Evolutionary conservation across 2,329 filamentous ascomycete species (phyloP), one percentile per base, ranked within the genome.

Genomic region (Capronia americana): DNA sequence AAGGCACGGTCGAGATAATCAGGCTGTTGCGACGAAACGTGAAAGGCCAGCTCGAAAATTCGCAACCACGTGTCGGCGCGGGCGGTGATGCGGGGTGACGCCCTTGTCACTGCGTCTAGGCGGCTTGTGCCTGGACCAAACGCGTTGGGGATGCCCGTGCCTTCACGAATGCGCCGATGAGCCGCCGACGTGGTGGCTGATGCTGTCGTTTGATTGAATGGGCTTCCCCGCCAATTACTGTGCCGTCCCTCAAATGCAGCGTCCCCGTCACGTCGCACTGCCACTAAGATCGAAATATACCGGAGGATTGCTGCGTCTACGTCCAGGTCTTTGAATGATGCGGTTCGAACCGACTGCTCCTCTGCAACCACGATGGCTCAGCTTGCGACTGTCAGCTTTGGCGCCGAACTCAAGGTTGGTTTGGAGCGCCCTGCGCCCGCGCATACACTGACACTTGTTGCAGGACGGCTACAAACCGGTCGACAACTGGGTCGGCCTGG

Each of bases 381-480:
- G 57, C 65, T 71, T 41, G 69, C 68, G 46, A 41, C 68, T 32
- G 71, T 73, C 65, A 73, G 70, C 67, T 97, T 99, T 80, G 95
- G 95, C 81, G 88, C 90, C 66, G 93, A 97, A 84, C 86, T 98
- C 78, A 98, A 96, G 90, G 93, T 93, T 82, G 69, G 81, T 77
- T 66, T 54, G 24, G 57, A 51, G 81, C 77, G 28, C 58, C 34
- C 44, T 30, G 11, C 30, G 48, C 20, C 32, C 4, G 17, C 14
- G 30, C 48, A 60, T 26, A 32, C 72, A 70, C 74, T 61, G 20
- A 32, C 28, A 12, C 70, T 32, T 32, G 64, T 50, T 48, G 65
- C 76, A 97, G 92, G 95, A 99, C 88, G 92, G 91, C 76, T 99
- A 97, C 85, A 97, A 96, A 80, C 88, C 92, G 20, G 93, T 96